Evolutionary conservation across 1,139 yeast genomes (phyloP).

Genomic region (Saccharomyces uvarum): DNA sequence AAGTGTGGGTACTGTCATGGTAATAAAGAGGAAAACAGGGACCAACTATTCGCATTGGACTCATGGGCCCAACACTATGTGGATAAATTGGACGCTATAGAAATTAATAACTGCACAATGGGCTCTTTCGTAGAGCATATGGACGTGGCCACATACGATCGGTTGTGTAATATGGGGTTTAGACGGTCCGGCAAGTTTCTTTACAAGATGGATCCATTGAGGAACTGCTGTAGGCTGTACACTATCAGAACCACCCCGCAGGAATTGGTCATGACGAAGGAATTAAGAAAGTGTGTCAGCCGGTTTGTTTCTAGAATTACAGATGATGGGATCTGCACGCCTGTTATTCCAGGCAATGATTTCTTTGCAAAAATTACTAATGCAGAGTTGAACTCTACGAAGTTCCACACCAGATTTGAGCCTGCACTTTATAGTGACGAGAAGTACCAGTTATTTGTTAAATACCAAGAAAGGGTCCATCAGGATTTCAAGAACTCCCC

Average conservation of each 20-base stretch:
- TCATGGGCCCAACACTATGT: slow-evolving; percentile 20
- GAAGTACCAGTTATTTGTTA: slow-evolving; percentile 57
- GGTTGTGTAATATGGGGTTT: slow-evolving; percentile 61
- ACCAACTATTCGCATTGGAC: slow-evolving; percentile 36
- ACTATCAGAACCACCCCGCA: slow-evolving; percentile 60
- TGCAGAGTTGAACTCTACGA: slow-evolving; percentile 25
- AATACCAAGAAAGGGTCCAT: slow-evolving; percentile 66
- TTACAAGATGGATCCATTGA: slow-evolving; percentile 63
- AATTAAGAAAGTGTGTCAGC: slow-evolving; percentile 58
- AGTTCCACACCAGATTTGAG: slow-evolving; percentile 47
- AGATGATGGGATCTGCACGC: neutral
- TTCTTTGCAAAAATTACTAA: slow-evolving; percentile 32
- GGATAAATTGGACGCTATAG: slow-evolving; percentile 8
- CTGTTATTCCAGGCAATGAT: slow-evolving; percentile 16
- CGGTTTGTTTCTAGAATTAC: slow-evolving; percentile 37
- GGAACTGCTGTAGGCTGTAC: slow-evolving; percentile 76
- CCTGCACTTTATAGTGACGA: slow-evolving; percentile 48
- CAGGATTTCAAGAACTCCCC: slow-evolving; percentile 46
- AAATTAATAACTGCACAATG: slow-evolving; percentile 33
- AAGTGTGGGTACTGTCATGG: slow-evolving; percentile 63
- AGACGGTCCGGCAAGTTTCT: slow-evolving; percentile 71
- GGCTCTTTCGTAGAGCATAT: slow-evolving; percentile 46
- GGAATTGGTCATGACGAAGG: slow-evolving; percentile 48
- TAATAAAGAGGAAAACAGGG: slow-evolving; percentile 31
- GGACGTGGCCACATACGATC: slow-evolving; percentile 50